A percentile compares a stretch with the other conserved stretches of the same genome.
Conservation (phyloP, 2,329 filamentous ascomycete genomes). For the Penicillium sp. region DNA sequence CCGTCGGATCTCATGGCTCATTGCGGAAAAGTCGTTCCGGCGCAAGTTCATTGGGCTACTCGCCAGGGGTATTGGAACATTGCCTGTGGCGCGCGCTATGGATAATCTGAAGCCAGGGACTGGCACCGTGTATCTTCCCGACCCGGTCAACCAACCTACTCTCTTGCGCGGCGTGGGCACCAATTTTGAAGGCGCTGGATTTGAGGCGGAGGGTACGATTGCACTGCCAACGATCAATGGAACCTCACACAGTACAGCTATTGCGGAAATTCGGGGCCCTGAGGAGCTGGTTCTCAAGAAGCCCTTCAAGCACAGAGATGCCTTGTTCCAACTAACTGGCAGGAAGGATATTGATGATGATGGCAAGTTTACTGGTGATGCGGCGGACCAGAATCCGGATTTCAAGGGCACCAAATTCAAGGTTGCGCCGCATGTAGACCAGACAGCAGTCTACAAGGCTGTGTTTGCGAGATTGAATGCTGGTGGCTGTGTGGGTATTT, state of each 20-base stretch:
- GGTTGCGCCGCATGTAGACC: conserved; percentile 88
- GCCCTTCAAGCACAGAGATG: conserved; percentile 74
- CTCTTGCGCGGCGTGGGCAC: conserved; percentile 78
- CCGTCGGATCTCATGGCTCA: conserved; percentile 87
- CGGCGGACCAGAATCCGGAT: conserved; percentile 56
- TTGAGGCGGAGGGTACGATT: conserved; percentile 77
- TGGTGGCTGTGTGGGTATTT: conserved; percentile 92
- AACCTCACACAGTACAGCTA: conserved; percentile 77
- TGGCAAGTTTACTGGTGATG: conserved; percentile 60
- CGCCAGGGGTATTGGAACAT: conserved; percentile 80
- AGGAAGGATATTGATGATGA: conserved; percentile 70
- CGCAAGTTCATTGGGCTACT: conserved; percentile 85
- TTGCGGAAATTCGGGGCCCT: conserved; percentile 75
- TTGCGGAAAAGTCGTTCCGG: conserved; percentile 93
- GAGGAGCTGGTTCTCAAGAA: conserved; percentile 86
- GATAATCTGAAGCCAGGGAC: conserved; percentile 78
- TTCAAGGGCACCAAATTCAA: conserved; percentile 83
- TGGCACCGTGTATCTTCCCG: conserved; percentile 84
- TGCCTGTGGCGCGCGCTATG: conserved; percentile 90
- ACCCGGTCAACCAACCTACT: conserved; percentile 81
- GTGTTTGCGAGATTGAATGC: conserved; percentile 81
- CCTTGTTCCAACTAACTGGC: conserved; percentile 79
- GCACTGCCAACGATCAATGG: conserved; percentile 85
- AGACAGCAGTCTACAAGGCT: conserved; percentile 88
- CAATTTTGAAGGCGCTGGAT: conserved; percentile 72